These are phyloP conservation scores for Epichloe uncinata DNA, from an alignment of 2,329 filamentous ascomycete genomes.

Conservation along the genomic window DNA sequence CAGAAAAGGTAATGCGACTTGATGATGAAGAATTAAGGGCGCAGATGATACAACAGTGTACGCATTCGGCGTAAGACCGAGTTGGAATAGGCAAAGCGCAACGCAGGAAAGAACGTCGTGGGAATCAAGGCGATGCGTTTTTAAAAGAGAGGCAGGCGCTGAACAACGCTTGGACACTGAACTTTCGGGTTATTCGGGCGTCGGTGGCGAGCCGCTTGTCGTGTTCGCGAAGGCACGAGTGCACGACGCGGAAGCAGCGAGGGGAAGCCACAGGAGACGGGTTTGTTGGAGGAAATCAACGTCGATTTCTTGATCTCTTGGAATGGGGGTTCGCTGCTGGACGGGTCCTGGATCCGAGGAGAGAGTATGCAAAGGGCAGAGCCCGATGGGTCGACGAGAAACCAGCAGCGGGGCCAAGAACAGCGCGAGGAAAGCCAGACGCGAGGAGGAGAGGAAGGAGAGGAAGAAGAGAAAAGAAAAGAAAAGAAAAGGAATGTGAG, in stretches of 20 bases:
- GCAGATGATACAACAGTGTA: not conserved
- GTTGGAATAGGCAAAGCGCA: not conserved
- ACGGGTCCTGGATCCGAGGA: not conserved
- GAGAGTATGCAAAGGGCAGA: not conserved
- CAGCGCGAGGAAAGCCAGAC: not conserved
- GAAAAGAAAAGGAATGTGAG: not conserved
- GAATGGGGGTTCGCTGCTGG: not conserved
- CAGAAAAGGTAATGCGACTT: not conserved
- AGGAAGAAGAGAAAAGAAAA: not conserved
- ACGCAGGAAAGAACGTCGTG: conserved; percentile 3
- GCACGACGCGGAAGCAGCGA: not conserved
- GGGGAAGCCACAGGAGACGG: not conserved
- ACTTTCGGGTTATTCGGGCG: not conserved
- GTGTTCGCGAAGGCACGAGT: not conserved
- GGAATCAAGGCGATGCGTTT: not conserved
- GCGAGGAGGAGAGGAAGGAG: not conserved
- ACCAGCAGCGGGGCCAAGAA: conserved; percentile 1
- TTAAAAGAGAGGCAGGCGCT: conserved; percentile 4
- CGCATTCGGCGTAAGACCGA: not conserved
- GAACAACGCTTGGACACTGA: not conserved
- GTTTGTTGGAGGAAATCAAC: not conserved
- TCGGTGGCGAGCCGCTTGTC: not conserved
- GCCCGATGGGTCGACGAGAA: conserved; percentile 2
- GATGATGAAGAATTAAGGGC: not conserved
- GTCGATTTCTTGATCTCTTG: not conserved